Evolutionary conservation across 2,329 filamentous ascomycete genomes (phyloP), one percentile per base, ranked within the genome.

Genomic region (Elsinoe necatrix): DNA sequence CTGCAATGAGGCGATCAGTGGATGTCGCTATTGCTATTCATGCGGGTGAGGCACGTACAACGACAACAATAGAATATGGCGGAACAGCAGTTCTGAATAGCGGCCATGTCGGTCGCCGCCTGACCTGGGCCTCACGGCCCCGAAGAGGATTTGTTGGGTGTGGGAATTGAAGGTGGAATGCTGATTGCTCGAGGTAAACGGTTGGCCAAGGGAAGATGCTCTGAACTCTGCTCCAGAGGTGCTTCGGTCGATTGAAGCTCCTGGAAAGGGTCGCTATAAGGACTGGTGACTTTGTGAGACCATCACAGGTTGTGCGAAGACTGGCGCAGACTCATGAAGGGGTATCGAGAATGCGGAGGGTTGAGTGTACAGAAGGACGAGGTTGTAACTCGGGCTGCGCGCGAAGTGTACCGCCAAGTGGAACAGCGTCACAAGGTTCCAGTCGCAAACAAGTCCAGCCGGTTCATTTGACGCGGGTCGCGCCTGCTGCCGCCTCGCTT

Each of bases 11-110:
- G 7, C 35, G 1, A 55, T 71, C 61, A 70, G 67, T 43, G 47
- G 20, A 4, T 14, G 18, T 55, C 16, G 54, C 37, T 21, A 29
- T 7, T 23, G 23, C 8, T 20, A 12, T 34, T 35, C 51, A 21
- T 48, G 51, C 18, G 47, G 48, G 18, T 16, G 48, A 50, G 18
- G 4, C 25, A 57, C 64, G 45, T 63, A 68, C 67, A 61, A 7
- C 63, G 62, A 61, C 67, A 69, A 58, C 67, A 69, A 54, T 58
- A 63, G 62, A 68, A 69, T 57, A 69, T 57, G 57, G 58, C 61
- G 52, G 63, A 61, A 61, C 64, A 69, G 42, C 68, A 55, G 57
- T 66, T 63, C 57, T 63, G 65, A 63, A 68, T 66, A 35, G 52
- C 57, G 16, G 59, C 59, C 59, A 61, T 61, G 59, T 56, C 51